Percentiles rank a stretch among this genome's conserved stretches.
phyloP scores from a whole-genome alignment of 2,329 filamentous ascomycete genomes.

The Fusarium sp. region DNA sequence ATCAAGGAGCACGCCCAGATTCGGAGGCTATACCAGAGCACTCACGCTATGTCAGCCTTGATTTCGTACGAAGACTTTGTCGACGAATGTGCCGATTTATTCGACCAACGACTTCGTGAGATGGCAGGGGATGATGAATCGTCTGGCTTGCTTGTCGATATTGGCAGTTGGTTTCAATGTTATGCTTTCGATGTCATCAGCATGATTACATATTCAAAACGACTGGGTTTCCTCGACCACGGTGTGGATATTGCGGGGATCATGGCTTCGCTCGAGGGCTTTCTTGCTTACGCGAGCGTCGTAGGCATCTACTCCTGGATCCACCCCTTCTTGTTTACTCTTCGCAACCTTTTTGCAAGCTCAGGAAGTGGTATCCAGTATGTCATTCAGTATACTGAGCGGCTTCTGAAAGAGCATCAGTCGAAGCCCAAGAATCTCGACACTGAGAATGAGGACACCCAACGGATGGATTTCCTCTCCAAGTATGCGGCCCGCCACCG shows the following conservation, averaged over 20 bases:
- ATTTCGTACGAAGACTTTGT: constrained; percentile 66
- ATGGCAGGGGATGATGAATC: not conserved
- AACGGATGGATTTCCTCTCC: constrained; percentile 1
- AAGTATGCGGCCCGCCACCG: not conserved
- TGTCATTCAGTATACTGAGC: not conserved
- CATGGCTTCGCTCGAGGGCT: constrained; percentile 46
- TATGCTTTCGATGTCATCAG: constrained; percentile 68
- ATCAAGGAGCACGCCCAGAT: constrained; percentile 1
- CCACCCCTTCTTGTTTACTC: not conserved
- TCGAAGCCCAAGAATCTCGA: constrained; percentile 3
- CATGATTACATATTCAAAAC: constrained; percentile 59
- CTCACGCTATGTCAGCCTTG: constrained; percentile 65
- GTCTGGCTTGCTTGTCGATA: not conserved
- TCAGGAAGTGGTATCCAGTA: not conserved
- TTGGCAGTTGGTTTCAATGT: constrained; percentile 59
- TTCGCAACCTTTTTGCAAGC: not conserved
- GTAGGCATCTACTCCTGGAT: constrained; percentile 5
- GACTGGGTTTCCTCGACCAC: constrained; percentile 62
- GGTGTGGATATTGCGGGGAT: constrained; percentile 62
- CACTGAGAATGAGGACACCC: not conserved
- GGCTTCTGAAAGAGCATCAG: not conserved
- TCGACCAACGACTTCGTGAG: not conserved
- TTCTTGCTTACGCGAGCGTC: not conserved
- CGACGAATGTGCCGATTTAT: constrained; percentile 59
- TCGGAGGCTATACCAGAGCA: constrained; percentile 46